Evolutionary conservation across 208 protist species (phyloP).

Genomic region (Acanthamoeba sp.): DNA sequence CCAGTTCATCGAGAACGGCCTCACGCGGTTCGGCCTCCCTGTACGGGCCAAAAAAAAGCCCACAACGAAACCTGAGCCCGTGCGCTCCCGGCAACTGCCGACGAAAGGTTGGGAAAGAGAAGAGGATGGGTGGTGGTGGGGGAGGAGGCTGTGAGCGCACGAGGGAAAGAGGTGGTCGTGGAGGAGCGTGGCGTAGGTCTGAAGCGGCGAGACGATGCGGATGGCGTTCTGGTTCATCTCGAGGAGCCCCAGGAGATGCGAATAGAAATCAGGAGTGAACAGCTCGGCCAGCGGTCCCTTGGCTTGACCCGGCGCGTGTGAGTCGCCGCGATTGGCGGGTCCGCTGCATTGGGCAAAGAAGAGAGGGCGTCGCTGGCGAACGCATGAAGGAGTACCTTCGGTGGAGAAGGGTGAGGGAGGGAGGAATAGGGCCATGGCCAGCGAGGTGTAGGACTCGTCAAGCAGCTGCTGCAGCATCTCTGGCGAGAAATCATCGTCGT

Average conservation of each 20-base stretch:
- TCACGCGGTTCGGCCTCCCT: neutral
- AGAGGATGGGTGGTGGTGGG: no score
- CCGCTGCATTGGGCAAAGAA: no score
- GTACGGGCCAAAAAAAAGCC: neutral
- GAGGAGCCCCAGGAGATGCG: neutral
- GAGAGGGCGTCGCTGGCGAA: no score
- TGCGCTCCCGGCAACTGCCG: no score
- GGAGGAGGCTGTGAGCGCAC: neutral
- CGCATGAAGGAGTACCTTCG: conserved; percentile 24
- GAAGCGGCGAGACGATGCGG: neutral
- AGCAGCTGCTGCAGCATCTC: neutral
- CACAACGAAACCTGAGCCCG: no score
- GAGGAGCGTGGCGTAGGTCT: neutral
- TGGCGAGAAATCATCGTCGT: neutral
- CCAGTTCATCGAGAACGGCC: neutral
- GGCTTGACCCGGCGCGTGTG: neutral
- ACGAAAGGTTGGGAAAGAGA: no score
- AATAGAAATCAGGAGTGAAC: neutral
- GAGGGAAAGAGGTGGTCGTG: conserved; percentile 14
- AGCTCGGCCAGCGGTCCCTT: neutral
- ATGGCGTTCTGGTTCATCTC: conserved; percentile 49
- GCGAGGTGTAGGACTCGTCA: conserved; percentile 2
- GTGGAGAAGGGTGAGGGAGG: neutral
- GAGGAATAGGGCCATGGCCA: neutral
- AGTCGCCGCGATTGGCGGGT: neutral